Conservation (phyloP, 2,329 filamentous ascomycete genomes). For the Myriosclerotinia curreyana region DNA sequence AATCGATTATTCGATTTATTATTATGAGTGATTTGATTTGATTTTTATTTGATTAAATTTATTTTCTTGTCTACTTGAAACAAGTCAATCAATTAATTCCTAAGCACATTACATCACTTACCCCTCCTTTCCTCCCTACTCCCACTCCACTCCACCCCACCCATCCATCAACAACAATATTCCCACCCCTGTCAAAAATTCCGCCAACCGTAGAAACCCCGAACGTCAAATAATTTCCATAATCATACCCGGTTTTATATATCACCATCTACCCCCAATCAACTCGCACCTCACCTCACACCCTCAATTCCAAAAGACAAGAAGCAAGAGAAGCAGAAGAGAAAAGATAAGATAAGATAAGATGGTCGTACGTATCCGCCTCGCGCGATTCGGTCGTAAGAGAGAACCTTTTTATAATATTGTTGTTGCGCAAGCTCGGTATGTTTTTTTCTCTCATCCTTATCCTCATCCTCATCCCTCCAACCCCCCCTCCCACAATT, state of each 20-base stretch:
- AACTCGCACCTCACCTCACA: background rate
- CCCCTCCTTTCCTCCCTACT: background rate
- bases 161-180: background rate
- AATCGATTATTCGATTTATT: no score
- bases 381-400: slow-evolving; percentile 87
- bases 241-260: background rate
- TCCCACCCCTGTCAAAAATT: background rate
- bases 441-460: slow-evolving; percentile 39
- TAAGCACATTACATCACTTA: slow-evolving; percentile 12
- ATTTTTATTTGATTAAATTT: no score
- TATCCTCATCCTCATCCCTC: no score
- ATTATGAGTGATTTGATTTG: no score
- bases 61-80: background rate
- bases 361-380: slow-evolving; percentile 92
- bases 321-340: slow-evolving; percentile 43
- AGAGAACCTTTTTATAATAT: slow-evolving; percentile 97
- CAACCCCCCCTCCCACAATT: background rate
- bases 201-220: slow-evolving; percentile 10
- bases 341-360: slow-evolving; percentile 35
- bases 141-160: background rate
- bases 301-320: background rate
- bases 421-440: slow-evolving; percentile 90
- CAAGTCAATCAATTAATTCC: background rate
- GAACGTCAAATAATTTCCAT: slow-evolving; percentile 9
- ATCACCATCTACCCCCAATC: background rate